Evolutionary conservation across 1,284 basidiomycete species (phyloP).

Genomic region (Somion occarium): DNA sequence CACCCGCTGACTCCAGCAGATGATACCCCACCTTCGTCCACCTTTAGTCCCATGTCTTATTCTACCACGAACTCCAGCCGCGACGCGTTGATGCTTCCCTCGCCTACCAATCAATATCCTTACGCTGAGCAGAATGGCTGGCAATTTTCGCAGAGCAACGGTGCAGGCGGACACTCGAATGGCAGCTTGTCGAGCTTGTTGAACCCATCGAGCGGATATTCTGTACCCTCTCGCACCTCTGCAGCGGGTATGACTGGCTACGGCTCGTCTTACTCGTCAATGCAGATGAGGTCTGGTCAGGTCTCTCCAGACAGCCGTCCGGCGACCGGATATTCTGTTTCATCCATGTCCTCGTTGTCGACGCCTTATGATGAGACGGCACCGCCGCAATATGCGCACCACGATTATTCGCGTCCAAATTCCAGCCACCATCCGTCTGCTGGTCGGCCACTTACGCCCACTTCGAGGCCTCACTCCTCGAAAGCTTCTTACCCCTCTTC

Average conservation of each 20-base stretch:
- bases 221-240: conserved; percentile 24
- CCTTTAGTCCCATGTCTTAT: conserved; percentile 49
- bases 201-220: conserved; percentile 65
- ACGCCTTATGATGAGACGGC: conserved; percentile 53
- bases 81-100: conserved; percentile 37
- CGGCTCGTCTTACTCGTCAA: conserved; percentile 53
- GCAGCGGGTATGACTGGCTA: conserved; percentile 68
- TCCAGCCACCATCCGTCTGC: conserved; percentile 68
- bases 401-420: conserved; percentile 62
- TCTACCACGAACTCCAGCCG: conserved; percentile 34
- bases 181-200: conserved; percentile 73
- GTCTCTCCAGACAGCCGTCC: conserved; percentile 79
- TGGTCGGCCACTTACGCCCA: conserved; percentile 28
- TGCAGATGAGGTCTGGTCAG: conserved; percentile 56
- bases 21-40: conserved; percentile 54
- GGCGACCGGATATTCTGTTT: conserved; percentile 77
- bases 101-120: conserved; percentile 50
- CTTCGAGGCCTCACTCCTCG: conserved; percentile 56
- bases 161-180: conserved; percentile 54
- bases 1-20: conserved; percentile 64
- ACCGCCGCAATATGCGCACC: conserved; percentile 41
- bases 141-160: conserved; percentile 51
- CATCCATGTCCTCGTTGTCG: conserved; percentile 67
- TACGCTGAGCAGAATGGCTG: conserved; percentile 54
- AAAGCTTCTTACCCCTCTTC: conserved; percentile 47